Base-by-base conservation (phyloP, 2,329 filamentous ascomycete species). In the Botrytis aclada region DNA sequence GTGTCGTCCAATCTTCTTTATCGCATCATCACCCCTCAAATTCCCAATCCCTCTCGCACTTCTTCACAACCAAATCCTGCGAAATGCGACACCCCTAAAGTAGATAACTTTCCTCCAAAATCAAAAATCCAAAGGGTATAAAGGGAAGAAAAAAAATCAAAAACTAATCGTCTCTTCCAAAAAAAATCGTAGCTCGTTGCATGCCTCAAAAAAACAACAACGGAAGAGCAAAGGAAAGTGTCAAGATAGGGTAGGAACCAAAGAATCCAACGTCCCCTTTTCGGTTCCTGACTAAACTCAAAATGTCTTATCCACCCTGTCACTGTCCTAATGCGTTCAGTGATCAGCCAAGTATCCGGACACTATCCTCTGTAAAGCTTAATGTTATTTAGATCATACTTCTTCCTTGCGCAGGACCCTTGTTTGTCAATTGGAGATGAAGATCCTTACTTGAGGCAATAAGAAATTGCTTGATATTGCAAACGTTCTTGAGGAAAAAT, bases 251-350 rank as follows among this genome's bases (percentile, higher is more conserved):
- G 14, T 29, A 47, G 16, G 62, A 34, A 47, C 12, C 25, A 66
- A 66, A 47, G 10, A 65, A 65, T 47, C 63, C 63, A 51, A 51
- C 45, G 47, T 66, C 64, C 64, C 64, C 64, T 67, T 67, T 67
- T 54, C 32, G 64, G 64, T 54, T 54, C 64, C 43, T 54, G 45
- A 39, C 45, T 67, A 67, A 54, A 39, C 64, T 67, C 25, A 67
- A 54, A 39, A 22, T 29, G 45, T 39, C 64, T 39, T 67, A 39
- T 29, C 10, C 5, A 20, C 64, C 45, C 32, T 54, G 64, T 54
- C 22, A 51, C 32, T 66, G 22, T 18, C 63, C 43, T 51, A 51
- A 66, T 51, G 22, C 32, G 32, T 25, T 51, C 14, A 34, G 20
- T 37, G 43, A 66, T 66, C 43, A 34, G 43, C 29, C 41, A 37